Base-by-base conservation (phyloP, 2,329 filamentous ascomycete species). In the Clonostachys chloroleuca region DNA sequence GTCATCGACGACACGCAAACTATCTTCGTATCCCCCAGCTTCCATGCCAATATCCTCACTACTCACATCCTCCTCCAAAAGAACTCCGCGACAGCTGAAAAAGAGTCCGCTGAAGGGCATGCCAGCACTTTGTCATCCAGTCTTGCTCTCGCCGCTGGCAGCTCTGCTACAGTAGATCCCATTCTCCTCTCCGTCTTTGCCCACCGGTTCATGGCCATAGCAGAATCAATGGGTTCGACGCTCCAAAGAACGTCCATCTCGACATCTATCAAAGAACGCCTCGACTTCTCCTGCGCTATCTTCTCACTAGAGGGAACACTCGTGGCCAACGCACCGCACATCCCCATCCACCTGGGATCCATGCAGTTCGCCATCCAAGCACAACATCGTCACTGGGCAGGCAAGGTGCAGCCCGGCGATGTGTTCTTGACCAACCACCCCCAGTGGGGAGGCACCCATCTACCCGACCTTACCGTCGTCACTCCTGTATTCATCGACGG, bases 211-310 rank as follows among this genome's bases (percentile, higher is more conserved):
- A 80, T 81, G 77, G 72, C 74, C 5, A 79, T 81, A 18, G 77
- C 77, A 1, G 77, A 81, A 81, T 49, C 77, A 81, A 80, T 80
- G 77, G 77, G 77, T 34, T 72, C 72, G 5, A 78, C 77, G 0
- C 60, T 81, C 14, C 75, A 80, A 45, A 75, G 77, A 53, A 81
- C 77, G 0, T 72, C 72, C 0, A 74, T 81, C 10, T 84, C 79
- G 49, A 87, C 78, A 73, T 1, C 75, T 72, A 71, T 72, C 49
- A 70, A 67, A 46, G 68, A 72, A 47, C 60, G 69, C 5, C 57
- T 71, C 2, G 68, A 72, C 56, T 72, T 68, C 47, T 69, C 66
- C 0, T 72, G 69, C 30, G 68, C 69, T 13, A 57, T 72, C 16
- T 72, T 72, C 50, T 66, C 64, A 0, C 65, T 68, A 1, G 55